Conservation (phyloP, 345 rosid genomes). For the Dimocarpus longan region DNA sequence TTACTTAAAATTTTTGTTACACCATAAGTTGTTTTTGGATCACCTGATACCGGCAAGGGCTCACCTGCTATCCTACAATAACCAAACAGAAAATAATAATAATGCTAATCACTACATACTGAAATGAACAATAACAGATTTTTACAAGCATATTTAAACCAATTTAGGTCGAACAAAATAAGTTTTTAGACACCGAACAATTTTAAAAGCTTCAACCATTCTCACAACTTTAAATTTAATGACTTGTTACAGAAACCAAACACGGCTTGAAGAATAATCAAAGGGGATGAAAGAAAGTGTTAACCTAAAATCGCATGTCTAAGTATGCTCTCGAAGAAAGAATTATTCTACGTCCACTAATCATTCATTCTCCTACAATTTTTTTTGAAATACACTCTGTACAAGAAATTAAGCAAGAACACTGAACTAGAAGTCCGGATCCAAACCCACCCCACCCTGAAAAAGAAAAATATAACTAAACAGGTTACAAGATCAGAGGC, state of each 20-base stretch:
- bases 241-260: not conserved
- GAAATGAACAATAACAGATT: conserved; percentile 13
- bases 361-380: not conserved
- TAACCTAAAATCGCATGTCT: not conserved
- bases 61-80: conserved; percentile 45
- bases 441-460: not conserved
- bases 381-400: not conserved
- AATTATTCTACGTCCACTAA: not conserved
- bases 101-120: not conserved
- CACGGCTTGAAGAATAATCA: not conserved
- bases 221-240: not conserved
- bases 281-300: not conserved
- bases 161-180: not conserved
- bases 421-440: not conserved
- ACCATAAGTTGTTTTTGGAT: conserved; percentile 33
- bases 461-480: not conserved
- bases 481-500: not conserved
- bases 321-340: not conserved
- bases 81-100: conserved; percentile 4
- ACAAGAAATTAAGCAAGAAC: not conserved
- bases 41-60: conserved; percentile 25
- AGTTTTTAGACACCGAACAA: not conserved
- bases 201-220: conserved; percentile 2
- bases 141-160: not conserved
- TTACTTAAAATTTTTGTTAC: conserved; percentile 27